Conservation (phyloP, 176 grass and related monocot genomes). For the Tillandsia fasciculata region DNA sequence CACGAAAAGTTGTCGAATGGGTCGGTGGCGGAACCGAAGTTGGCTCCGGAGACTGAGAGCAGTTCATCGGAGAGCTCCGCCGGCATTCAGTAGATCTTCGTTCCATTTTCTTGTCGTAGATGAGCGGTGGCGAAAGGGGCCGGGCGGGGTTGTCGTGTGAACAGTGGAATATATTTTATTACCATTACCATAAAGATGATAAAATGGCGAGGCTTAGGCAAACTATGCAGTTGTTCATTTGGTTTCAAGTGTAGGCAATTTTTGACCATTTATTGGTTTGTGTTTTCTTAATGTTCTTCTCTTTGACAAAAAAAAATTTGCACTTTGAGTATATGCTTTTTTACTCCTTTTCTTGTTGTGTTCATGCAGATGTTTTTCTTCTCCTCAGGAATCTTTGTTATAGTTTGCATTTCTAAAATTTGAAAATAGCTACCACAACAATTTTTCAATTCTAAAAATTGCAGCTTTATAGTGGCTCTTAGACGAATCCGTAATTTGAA, state of each 20-base stretch:
- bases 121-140: not conserved
- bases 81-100: too few species aligned
- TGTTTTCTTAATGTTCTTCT: not conserved
- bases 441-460: too few species aligned
- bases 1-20: conserved; percentile 4
- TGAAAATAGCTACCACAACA: too few species aligned
- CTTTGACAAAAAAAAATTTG: not conserved
- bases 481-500: too few species aligned
- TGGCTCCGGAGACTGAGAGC: not conserved
- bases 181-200: not conserved
- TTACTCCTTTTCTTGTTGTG: not conserved
- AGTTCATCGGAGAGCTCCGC: not conserved
- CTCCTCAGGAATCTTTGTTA: too few species aligned
- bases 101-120: too few species aligned
- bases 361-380: not conserved
- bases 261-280: not conserved
- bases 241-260: not conserved
- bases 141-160: not conserved
- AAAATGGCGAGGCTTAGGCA: not conserved
- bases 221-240: not conserved
- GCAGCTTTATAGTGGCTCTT: too few species aligned
- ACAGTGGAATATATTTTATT: not conserved
- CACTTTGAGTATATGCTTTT: not conserved
- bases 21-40: not conserved
- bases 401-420: too few species aligned